Evolutionary conservation across 257 asterid genomes (phyloP).

Genomic region (Lavandula angustifolia): DNA sequence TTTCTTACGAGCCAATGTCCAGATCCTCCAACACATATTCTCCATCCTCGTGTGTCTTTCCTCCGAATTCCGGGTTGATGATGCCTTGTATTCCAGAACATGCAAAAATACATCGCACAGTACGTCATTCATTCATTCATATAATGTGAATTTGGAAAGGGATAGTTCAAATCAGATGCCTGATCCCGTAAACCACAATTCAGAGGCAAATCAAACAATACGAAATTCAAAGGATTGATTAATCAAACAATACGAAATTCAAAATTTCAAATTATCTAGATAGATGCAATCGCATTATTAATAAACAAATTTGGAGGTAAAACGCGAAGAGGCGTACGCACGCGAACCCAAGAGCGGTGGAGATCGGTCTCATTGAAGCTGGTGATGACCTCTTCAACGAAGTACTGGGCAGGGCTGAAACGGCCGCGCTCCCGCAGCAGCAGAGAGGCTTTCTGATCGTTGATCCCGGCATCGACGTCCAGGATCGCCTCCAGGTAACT

Average conservation of each 20-base stretch:
- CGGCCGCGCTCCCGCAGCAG: constrained; percentile 75
- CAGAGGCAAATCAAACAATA: neutral
- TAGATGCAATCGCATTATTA: neutral
- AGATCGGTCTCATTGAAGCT: constrained; percentile 88
- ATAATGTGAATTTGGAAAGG: neutral
- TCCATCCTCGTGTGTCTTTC: constrained; percentile 83
- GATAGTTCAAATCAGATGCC: constrained; percentile 22
- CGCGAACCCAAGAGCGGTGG: constrained; percentile 81
- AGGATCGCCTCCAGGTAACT: constrained; percentile 81
- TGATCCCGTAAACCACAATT: constrained; percentile 3
- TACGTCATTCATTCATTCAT: neutral
- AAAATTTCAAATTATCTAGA: too few relatives aligned
- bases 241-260: neutral
- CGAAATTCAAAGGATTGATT: too few relatives aligned
- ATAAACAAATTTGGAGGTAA: neutral
- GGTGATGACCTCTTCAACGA: constrained; percentile 78
- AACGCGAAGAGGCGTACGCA: constrained; percentile 27
- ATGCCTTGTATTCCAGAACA: constrained; percentile 44
- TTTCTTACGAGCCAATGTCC: constrained; percentile 81
- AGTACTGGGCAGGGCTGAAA: constrained; percentile 81
- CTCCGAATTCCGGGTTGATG: constrained; percentile 67
- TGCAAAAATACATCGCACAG: constrained; percentile 1
- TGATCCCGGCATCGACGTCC: constrained; percentile 60
- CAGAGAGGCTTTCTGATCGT: constrained; percentile 53
- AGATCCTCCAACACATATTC: constrained; percentile 84